Base-by-base conservation (phyloP, 129 eudicot genomes). In the Flaveria ramosissima region DNA sequence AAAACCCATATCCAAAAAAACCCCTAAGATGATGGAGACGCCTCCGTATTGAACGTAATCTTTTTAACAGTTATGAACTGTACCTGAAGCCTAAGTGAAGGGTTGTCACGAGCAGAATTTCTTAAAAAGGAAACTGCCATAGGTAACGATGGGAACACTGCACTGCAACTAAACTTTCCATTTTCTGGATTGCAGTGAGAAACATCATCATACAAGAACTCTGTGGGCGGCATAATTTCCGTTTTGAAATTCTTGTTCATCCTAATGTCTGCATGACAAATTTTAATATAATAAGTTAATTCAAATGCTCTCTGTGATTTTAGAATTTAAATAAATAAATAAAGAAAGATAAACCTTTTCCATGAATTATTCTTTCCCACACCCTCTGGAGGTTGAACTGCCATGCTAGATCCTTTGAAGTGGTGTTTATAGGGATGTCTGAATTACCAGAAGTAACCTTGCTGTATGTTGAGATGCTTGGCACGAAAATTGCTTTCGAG, bases 361-460 rank as follows among this genome's bases (percentile, higher is more conserved):
- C 91, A 52, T 88, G 89, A 72, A 81, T 77, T 16, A 78, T 81
- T 78, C 82, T 88, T 79, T 92, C 93, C 98, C 98, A 92, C 62
- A 85, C 82, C 73, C 86, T 85, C 66, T 90, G 98, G 66, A 92
- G 93, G 76, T 83, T 85, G 47, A 84, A 88, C 70, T 92, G 98
- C 98, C 98, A 92, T 20, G 96, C 68, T 68, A 92, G 85, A 79
- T 92, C 92, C 79, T 79, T 88, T 62, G 90, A 66, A 41, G 80
- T 87, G 46, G 65, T 50, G 77, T 70, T 78, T 53, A 72, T 41
- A 57, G 91, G 87, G 71, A 83, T 77, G 82, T 77, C 78, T 9
- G 97, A 84, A 51, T 91, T 77, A 68, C 86, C 96, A 77, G 98
- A 89, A 15, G 93, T 86, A 79, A 92, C 96, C 89, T 88, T 92